These are phyloP conservation scores for Trypanosoma caninum DNA, from an alignment of 208 protist species.

Conservation along the genomic window DNA sequence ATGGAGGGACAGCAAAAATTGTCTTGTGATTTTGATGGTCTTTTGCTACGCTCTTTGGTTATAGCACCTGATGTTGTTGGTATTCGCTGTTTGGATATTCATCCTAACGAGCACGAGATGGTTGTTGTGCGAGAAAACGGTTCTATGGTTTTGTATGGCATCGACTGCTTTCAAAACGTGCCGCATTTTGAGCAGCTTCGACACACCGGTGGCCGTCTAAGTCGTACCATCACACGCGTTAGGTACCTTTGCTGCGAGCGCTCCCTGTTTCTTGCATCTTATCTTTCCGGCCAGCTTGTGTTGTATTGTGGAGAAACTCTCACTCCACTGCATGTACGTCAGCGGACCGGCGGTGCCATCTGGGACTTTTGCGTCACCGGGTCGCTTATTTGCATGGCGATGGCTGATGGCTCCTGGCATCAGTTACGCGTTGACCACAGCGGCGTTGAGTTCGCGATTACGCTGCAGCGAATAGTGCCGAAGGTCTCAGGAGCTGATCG, in stretches of 20 bases:
- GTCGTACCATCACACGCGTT: slow-evolving; percentile 68
- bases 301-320: slow-evolving; percentile 71
- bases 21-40: slow-evolving; percentile 22
- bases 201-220: slow-evolving; percentile 62
- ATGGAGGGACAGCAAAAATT: slow-evolving; percentile 5
- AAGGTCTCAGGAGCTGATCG: slow-evolving; percentile 75
- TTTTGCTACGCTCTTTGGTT: slow-evolving; percentile 59
- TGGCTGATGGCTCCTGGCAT: slow-evolving; percentile 48
- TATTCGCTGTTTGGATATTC: slow-evolving; percentile 67
- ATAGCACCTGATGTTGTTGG: slow-evolving; percentile 84
- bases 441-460: slow-evolving; percentile 11
- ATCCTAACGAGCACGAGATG: slow-evolving; percentile 44
- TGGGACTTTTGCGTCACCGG: slow-evolving; percentile 60
- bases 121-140: slow-evolving; percentile 82
- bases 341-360: slow-evolving; percentile 79
- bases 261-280: slow-evolving; percentile 52
- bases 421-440: slow-evolving; percentile 34
- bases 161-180: slow-evolving; percentile 74
- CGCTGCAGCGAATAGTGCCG: slow-evolving; percentile 69
- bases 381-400: slow-evolving; percentile 26
- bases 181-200: slow-evolving; percentile 75
- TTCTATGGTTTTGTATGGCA: slow-evolving; percentile 58
- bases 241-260: slow-evolving; percentile 30
- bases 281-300: slow-evolving; percentile 81
- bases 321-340: slow-evolving; percentile 61